Base-by-base conservation (phyloP, 306 rosid species). In the Cicer pinnatifidum region DNA sequence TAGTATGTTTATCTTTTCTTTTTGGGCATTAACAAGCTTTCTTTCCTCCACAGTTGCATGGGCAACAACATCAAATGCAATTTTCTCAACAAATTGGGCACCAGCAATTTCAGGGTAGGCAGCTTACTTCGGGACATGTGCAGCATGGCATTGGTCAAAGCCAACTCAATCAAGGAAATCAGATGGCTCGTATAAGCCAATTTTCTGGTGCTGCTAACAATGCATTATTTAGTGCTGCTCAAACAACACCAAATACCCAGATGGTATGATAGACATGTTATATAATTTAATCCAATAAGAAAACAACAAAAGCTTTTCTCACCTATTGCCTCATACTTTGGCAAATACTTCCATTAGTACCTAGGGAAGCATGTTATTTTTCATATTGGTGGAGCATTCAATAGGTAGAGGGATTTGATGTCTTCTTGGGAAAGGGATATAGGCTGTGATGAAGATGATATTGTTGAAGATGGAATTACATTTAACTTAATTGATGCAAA, bases 131-230 rank as follows among this genome's bases (percentile, higher is more conserved):
- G 28, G 97, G 89, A 53, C 98, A 91, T 64, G 86, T 89, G 76
- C 93, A 89, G 75, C 98, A 93, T 78, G 82, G 90, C 78, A 86
- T 93, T 78, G 88, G 90, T 85, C 98, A 93, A 82, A 83, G 83
- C 81, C 98, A 91, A 83, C 92, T 91, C 71, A 90, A 82, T 80
- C 98, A 89, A 83, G 98, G 98, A 88, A 93, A 84, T 82, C 97
- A 91, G 79, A 84, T 93, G 76, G 88, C 83, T 81, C 97, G 98
- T 8, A 75, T 91, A 70, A 69, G 83, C 80, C 97, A 91, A 85
- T 91, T 93, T 84, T 80, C 98, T 70, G 82, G 86, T 58, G 48
- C 89, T 84, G 91, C 98, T 23, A 91, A 91, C 79, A 91, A 73
- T 82, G 90, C 94, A n/a, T 70, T 91, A 77, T 93, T 84, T 70